Base-by-base conservation (phyloP, 495 filamentous ascomycete species). In the Bryoglossum gracile region DNA sequence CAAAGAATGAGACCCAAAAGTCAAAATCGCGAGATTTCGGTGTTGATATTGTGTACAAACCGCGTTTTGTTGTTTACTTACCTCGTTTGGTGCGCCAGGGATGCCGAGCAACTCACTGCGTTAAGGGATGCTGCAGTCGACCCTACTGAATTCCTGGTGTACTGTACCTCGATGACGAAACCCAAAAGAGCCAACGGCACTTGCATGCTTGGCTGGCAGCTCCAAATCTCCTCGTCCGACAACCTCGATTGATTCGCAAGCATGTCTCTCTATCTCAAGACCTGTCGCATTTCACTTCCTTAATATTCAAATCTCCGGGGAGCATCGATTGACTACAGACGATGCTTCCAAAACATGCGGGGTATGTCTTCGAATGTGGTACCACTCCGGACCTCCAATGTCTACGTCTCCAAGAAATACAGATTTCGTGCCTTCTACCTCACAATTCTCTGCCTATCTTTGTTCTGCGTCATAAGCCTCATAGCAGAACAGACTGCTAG, bases 341-440 rank as follows among this genome's bases (percentile, higher is more conserved):
- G 11, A 49, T 59, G 41, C 38, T 24, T 18, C 9, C 18, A 41
- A 40, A 50, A 60, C 39, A 59, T 60, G 60, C 55, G 18, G n/a
- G 43, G 19, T 11, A 53, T 41, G 49, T 51, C 45, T 39, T 42
- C 50, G 40, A 50, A 41, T 39, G 48, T 40, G 49, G 48, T 51
- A 25, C 35, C 52, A 40, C 48, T 43, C 50, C 25, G 8, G 48
- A 49, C n/a, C n/a, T n/a, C n/a, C n/a, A n/a, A n/a, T n/a, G n/a
- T n/a, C n/a, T n/a, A n/a, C 46, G 30, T 34, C 43, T 33, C n/a
- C 19, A 36, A 40, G 19, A 58, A 51, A 41, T 66, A 56, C 46
- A 55, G 54, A 22, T 61, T 62, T 21, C 62, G 60, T 23, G 58
- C 65, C 22, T 70, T 68, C 57, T 67, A 65, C 48, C 33, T 67